Evolutionary conservation across 257 asterid genomes (phyloP).

Genomic region (Plectranthus barbatus): DNA sequence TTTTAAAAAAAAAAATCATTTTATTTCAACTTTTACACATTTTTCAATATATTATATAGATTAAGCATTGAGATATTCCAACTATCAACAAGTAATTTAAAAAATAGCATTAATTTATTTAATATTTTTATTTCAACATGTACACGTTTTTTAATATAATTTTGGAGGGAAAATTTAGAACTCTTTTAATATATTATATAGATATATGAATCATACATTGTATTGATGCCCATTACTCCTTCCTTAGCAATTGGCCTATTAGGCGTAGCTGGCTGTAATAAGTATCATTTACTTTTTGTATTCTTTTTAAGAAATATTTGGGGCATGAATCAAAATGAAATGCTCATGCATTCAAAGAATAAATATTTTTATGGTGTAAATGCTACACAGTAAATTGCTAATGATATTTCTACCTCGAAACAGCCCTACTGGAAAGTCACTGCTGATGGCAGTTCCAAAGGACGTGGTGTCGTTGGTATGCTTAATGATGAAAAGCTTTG

Average conservation of each 20-base stretch:
- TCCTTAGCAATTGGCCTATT: too few species aligned
- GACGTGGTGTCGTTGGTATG: constrained; percentile 83
- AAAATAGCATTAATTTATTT: too few species aligned
- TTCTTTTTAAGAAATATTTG: constrained; percentile 3
- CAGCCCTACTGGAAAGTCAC: constrained; percentile 98
- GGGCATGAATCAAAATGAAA: not conserved
- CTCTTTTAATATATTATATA: too few species aligned
- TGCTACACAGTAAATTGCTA: not conserved
- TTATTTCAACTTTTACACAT: too few species aligned
- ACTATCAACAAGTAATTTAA: too few species aligned
- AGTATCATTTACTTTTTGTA: not conserved
- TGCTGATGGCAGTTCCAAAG: constrained; percentile 68
- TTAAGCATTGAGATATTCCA: too few species aligned
- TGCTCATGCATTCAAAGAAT: not conserved
- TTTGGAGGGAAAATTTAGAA: too few species aligned
- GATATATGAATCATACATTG: not conserved
- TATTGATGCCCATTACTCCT: not conserved
- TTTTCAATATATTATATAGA: too few species aligned
- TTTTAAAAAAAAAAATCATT: too few species aligned
- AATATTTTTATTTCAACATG: too few species aligned
- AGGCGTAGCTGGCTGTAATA: not conserved
- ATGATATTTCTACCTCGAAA: constrained; percentile 16
- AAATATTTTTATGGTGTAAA: not conserved
- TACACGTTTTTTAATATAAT: too few species aligned
- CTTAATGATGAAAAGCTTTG: constrained; percentile 9